Base-by-base conservation (phyloP, 176 grass and related monocot genomes). In the Areca catechu region DNA sequence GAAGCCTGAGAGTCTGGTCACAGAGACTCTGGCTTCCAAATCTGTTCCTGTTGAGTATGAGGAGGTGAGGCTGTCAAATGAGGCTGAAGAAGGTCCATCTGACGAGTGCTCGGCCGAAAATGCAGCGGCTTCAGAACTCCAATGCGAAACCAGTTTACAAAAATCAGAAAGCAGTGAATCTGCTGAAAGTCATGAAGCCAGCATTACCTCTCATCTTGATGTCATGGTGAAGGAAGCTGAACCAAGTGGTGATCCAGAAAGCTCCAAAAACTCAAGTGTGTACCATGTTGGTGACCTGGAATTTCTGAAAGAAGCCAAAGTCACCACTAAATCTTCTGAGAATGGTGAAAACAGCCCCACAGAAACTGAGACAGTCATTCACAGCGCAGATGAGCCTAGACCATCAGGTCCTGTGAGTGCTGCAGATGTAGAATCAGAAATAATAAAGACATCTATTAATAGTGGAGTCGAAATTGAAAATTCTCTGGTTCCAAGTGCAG, bases 401-500 rank as follows among this genome's bases (percentile, higher is more conserved):
- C 25, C 24, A 62, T 27, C 21, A 15, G 27, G 19, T 54, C 7
- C 34, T 43, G 34, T 43, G 1, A 14, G 34, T 12, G 34, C 10
- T 43, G 34, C 34, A 29, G 57, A 60, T 60, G 15, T 37, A 16
- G 24, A 34, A 9, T 60, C 24, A n/a, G 15, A 28, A 37, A 24
- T n/a, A 60, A 62, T 66, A 67, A 58, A 68, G 24, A 65, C 49
- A 59, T 63, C 51, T 54, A 37, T 24, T 48, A 71, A 60, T 50
- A 63, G 56, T 62, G 37, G 50, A 49, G 63, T 51, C 4, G 59
- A 74, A 37, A 17, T 60, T 53, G 71, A 64, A 22, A 27, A 62
- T 37, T 24, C 29, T 48, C 24, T 30, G 29, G 51, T 51, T 69
- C 63, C 69, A 82, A 77, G 72, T 67, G 74, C 78, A 62, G 50